Conservation (phyloP, 139 green algal species). For the Coccomyxa sp. region DNA sequence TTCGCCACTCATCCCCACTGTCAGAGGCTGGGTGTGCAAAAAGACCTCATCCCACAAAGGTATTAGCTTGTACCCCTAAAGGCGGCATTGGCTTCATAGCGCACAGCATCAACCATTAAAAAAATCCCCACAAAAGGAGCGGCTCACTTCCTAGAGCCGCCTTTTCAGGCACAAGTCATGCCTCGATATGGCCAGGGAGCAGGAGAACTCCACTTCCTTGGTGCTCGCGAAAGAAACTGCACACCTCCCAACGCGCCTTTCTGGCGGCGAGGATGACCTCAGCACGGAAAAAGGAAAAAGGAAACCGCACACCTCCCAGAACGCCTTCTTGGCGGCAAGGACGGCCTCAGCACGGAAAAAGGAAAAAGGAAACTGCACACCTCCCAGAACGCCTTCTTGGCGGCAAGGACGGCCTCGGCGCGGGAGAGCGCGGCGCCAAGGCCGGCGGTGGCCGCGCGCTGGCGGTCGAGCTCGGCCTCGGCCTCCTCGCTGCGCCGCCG, state of each 20-base stretch:
- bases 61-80: no score
- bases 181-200: not conserved
- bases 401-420: not conserved
- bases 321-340: not conserved
- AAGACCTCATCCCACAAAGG: no score
- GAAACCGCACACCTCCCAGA: not conserved
- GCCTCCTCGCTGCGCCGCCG: not conserved
- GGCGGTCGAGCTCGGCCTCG: not conserved
- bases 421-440: not conserved
- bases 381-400: not conserved
- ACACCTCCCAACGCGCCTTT: not conserved
- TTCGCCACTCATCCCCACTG: no score
- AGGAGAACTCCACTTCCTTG: no score
- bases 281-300: not conserved
- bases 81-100: no score
- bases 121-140: no score
- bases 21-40: no score
- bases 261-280: not conserved
- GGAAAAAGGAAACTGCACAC: not conserved
- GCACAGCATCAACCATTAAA: no score
- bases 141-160: no score
- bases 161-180: not conserved
- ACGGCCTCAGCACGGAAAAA: not conserved
- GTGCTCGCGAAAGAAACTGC: not conserved
- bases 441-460: not conserved